phyloP scores from a whole-genome alignment of 1,139 yeast species.

The Yamadazyma membranifaciens region DNA sequence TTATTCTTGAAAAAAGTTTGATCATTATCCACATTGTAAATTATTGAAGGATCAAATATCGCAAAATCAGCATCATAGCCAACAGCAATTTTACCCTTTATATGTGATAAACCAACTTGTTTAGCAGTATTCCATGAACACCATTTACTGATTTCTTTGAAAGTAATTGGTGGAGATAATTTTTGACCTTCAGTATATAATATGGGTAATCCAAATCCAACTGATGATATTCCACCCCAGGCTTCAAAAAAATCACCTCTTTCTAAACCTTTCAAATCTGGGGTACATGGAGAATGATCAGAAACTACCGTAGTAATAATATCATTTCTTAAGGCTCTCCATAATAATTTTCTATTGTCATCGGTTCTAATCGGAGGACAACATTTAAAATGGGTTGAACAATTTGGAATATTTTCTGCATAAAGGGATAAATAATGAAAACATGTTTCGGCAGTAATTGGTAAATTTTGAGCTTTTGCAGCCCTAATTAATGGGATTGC shows the following conservation, averaged over 20 bases:
- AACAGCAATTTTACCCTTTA: constrained; percentile 66
- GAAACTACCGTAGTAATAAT: constrained; percentile 85
- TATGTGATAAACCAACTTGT: constrained; percentile 74
- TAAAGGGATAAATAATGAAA: constrained; percentile 81
- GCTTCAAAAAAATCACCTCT: constrained; percentile 88
- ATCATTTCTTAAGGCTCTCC: constrained; percentile 70
- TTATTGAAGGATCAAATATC: constrained; percentile 65
- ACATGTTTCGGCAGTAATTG: constrained; percentile 85
- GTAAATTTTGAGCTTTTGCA: constrained; percentile 60
- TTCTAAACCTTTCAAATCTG: constrained; percentile 77
- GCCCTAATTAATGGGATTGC: constrained; percentile 70
- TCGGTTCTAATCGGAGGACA: constrained; percentile 90
- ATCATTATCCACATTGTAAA: constrained; percentile 56
- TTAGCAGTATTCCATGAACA: constrained; percentile 79
- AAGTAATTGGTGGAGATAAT: constrained; percentile 49
- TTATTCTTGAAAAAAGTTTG: constrained; percentile 78
- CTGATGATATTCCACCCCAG: constrained; percentile 97
- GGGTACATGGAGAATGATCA: constrained; percentile 96
- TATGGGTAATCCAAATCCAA: constrained; percentile 85
- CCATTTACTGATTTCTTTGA: constrained; percentile 71
- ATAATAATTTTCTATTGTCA: constrained; percentile 64
- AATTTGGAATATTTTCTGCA: constrained; percentile 73
- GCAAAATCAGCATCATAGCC: constrained; percentile 90
- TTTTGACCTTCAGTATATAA: constrained; percentile 72
- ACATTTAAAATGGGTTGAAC: constrained; percentile 83